Base-by-base conservation (phyloP, 2,329 filamentous ascomycete genomes). In the Nemania serpens region DNA sequence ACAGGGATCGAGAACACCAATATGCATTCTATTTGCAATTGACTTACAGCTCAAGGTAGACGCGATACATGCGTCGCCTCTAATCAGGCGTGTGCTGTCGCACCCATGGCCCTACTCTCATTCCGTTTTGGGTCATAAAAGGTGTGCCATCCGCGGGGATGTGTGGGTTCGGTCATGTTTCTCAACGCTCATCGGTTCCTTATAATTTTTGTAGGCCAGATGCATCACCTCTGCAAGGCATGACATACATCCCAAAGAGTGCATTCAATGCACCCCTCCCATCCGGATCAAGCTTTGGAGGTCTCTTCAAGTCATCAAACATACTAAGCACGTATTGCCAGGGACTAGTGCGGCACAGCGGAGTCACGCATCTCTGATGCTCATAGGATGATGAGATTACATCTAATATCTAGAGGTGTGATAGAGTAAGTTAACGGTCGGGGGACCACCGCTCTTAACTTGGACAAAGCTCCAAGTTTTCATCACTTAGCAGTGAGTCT, bases 71-170 rank as follows among this genome's bases (percentile, higher is more conserved):
- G 51, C 22, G 34, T 59, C 46, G 51, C 51, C 49, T 43, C 56
- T 59, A 59, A 55, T 62, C 59, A 59, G 56, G 56, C 60, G 52
- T 59, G 48, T 53, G 50, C 47, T 55, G 56, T 47, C 20, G 25
- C 47, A 43, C 45, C 46, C 33, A 34, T 18, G 6, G 15, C 33
- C 13, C 13, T 47, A 49, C 55, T 41, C 41, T 55, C 56, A 55
- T 59, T 56, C 52, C 47, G 34, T 42, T 62, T 55, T 47, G 20
- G 58, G 45, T 33, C 51, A 55, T 25, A 42, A 49, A 54, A 36
- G 43, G 33, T 53, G 18, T 13, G 46, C 55, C 17, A 41, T 47
- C 49, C 41, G 50, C 50, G 43, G 50, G 49, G 48, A 42, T 46
- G 12, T 13, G 47, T 49, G 54, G 22, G 37, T 53, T 12, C 18